Base-by-base conservation (phyloP, 345 rosid genomes). In the Bruguiera parviflora region DNA sequence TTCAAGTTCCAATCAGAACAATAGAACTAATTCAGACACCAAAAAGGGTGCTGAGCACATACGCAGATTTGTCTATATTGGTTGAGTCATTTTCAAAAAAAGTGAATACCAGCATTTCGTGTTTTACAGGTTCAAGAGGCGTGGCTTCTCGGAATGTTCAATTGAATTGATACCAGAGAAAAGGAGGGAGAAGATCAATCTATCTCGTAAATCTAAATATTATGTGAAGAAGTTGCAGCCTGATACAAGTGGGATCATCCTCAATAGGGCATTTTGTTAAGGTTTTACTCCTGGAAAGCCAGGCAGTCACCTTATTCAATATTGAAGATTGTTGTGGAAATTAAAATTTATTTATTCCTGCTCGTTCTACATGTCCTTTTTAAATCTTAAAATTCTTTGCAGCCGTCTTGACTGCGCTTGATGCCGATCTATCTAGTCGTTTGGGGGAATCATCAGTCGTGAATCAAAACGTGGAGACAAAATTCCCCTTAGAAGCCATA, bases 121-220 rank as follows among this genome's bases (percentile, higher is more conserved):
- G 28, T 66, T 66, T 71, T 68, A 33, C 79, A 89, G 96, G 96
- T 89, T 89, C 64, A 88, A 81, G 49, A 81, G 95, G 67, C 93
- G 96, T 0, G 98, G 96, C 58, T 94, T 89, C 83, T 53, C 74
- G 3, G 92, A 91, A 73, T 89, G 97, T 67, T 78, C 88, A 21
- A 83, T 94, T 35, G 86, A 91, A 62, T 62, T 70, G 83, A 79
- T 94, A 78, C 97, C 96, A 0, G 87, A 83, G 22, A 74, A 76
- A 76, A 91, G 88, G 78, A 80, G 92, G 78, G 81, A 75, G 81
- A 87, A 69, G 75, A 91, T 94, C 77, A 86, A 91, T 82, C 85
- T 86, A 29, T 88, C 91, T 1, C 89, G 96, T 5, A 89, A 77
- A 39, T 94, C 95, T 0, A 94, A 94, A 79, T 91, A 91, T 76